phyloP scores from a whole-genome alignment of 495 filamentous ascomycete species.

The Aspergillus funiculosus region DNA sequence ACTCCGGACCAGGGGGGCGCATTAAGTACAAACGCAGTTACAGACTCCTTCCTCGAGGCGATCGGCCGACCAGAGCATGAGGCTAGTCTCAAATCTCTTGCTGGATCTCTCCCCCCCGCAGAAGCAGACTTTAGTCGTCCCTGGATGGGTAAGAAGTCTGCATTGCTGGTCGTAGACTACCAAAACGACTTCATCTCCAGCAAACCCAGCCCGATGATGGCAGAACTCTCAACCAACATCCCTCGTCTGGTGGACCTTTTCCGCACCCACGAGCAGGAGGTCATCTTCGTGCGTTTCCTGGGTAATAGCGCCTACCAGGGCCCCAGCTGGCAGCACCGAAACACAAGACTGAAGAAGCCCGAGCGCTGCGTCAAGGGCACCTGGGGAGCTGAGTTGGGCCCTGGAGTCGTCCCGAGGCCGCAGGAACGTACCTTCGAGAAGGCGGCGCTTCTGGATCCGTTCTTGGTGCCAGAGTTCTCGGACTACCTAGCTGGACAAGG shows the following conservation, averaged over 20 bases:
- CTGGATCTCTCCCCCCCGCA: not conserved
- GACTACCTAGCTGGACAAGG: not conserved
- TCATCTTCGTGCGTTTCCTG: conserved; percentile 4
- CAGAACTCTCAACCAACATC: not conserved
- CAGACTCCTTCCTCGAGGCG: not conserved
- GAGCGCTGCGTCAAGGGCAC: conserved; percentile 1
- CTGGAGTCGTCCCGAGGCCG: not conserved
- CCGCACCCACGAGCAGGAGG: not conserved
- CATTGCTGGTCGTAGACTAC: conserved; percentile 3
- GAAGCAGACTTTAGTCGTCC: not conserved
- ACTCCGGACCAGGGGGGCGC: conserved; percentile 3
- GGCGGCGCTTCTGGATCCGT: conserved; percentile 1
- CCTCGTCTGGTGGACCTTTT: not conserved
- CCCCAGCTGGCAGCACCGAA: conserved; percentile 6
- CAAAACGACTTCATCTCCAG: conserved; percentile 8
- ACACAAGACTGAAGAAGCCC: not conserved
- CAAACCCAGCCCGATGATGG: not conserved
- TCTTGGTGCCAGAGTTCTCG: not conserved
- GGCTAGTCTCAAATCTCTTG: not conserved
- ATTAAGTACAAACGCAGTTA: not conserved
- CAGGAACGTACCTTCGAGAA: not conserved
- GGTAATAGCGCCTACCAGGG: not conserved
- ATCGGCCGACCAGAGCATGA: not conserved
- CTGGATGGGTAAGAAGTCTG: not conserved
- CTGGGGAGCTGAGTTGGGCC: conserved; percentile 1